Base-by-base conservation (phyloP, 1,284 basidiomycete species). In the Fistulina hepatica region DNA sequence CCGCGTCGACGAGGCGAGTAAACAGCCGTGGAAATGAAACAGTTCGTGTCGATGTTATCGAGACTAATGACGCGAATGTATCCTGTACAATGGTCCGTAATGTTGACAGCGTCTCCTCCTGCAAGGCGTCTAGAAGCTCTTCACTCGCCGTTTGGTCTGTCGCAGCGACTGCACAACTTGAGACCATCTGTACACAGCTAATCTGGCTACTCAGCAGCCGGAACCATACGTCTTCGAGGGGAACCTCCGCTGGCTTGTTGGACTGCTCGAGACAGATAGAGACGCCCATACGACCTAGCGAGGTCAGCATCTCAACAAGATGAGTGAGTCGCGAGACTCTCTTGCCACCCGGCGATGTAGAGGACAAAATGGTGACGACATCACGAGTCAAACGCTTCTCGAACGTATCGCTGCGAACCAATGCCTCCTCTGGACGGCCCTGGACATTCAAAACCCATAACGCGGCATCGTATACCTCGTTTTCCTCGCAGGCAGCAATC, bases 11-110 rank as follows among this genome's bases (percentile, higher is more conserved):
- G 5, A 97, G 72, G 4, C 90, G 79, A 49, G 85, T 89, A 71
- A 98, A 94, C 2, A 98, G 65, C 11, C 76, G 71, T 12, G 95
- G 90, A 56, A 97, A 93, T 0, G 93, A 93, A 6, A 95, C 72
- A 0, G 76, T 71, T n/a, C 76, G 76, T 0, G 83, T 79, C 0
- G 86, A 81, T 24, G 81, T 85, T 25, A 83, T 76, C 11, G 90
- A 82, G 15, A 97, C 79, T 30, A 97, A 70, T 11, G 82, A 71
- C 1, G 77, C 70, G 48, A 98, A 91, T 2, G 90, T 91, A 33
- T 79, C 76, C 52, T 93, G 89, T 5, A 97, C 78, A 4, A 92
- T 70, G 2, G 69, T 58, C 22, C 88, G 78, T 22, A 95, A 59
- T 4, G 65, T 58, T 6, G 68, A 62, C 25, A 85, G 55, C 0